phyloP scores from a whole-genome alignment of 768 basidiomycete genomes.

The Hericium rajendrae region DNA sequence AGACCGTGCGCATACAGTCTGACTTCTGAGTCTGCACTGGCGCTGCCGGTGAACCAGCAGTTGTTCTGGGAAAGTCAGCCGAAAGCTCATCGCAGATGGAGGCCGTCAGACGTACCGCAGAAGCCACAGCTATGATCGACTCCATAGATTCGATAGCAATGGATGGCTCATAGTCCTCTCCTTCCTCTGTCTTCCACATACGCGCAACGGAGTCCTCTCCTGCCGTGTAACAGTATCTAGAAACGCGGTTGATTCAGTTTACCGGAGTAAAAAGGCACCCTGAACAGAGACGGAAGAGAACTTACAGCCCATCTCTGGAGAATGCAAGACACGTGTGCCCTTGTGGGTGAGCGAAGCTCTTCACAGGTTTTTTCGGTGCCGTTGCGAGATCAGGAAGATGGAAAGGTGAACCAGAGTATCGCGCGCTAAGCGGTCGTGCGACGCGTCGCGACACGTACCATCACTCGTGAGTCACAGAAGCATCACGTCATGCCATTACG shows the following conservation, averaged over 20 bases:
- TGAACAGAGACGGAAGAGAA: background rate
- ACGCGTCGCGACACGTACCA: background rate
- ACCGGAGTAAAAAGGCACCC: background rate
- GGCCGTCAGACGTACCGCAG: conserved; percentile 4
- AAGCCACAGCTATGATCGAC: conserved; percentile 9
- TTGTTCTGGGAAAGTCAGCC: conserved; percentile 21
- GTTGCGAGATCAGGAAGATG: background rate
- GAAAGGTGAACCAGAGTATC: background rate
- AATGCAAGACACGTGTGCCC: conserved; percentile 11
- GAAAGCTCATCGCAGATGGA: background rate
- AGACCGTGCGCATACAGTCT: conserved; percentile 57
- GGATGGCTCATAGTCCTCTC: conserved; percentile 11
- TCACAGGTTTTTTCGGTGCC: background rate
- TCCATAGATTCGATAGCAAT: conserved; percentile 10
- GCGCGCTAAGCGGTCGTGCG: background rate
- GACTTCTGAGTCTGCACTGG: conserved; percentile 63
- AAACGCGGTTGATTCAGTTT: background rate
- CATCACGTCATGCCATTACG: too few species aligned
- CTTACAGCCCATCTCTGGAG: conserved; percentile 13
- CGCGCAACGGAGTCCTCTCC: conserved; percentile 15
- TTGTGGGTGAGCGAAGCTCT: conserved; percentile 5
- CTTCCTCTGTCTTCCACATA: conserved; percentile 12
- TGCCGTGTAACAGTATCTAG: conserved; percentile 13
- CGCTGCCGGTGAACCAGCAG: conserved; percentile 49
- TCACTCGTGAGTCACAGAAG: background rate